phyloP scores from a whole-genome alignment of 2,329 filamentous ascomycete species.

The Fusarium fujikuroi region DNA sequence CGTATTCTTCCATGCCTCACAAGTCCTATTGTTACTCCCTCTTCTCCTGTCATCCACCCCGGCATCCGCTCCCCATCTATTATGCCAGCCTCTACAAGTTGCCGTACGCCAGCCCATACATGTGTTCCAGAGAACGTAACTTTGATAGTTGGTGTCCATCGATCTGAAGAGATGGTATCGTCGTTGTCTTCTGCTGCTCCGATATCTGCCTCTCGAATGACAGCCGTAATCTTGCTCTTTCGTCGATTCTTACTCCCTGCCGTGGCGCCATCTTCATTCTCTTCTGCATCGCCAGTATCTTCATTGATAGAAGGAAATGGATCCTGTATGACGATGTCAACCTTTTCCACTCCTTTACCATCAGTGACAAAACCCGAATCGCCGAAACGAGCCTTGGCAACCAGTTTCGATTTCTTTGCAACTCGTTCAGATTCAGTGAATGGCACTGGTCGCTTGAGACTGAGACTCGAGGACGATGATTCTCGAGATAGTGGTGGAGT shows the following conservation, averaged over 20 bases:
- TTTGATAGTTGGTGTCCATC: slow-evolving; percentile 57
- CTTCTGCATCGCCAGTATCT: slow-evolving; percentile 39
- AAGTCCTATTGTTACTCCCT: slow-evolving; percentile 78
- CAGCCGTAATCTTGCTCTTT: slow-evolving; percentile 52
- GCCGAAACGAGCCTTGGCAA: slow-evolving; percentile 78
- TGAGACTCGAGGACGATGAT: slow-evolving; percentile 44
- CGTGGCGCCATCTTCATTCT: slow-evolving; percentile 22
- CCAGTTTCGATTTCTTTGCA: slow-evolving; percentile 67
- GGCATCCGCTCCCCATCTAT: slow-evolving; percentile 84
- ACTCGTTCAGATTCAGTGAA: slow-evolving; percentile 48
- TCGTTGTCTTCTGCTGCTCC: slow-evolving; percentile 40
- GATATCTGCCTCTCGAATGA: slow-evolving; percentile 46
- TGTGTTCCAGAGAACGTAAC: slow-evolving; percentile 80
- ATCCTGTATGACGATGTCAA: slow-evolving; percentile 70
- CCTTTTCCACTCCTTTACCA: slow-evolving; percentile 68
- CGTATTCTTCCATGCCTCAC: slow-evolving; percentile 74
- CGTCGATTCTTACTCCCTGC: slow-evolving; percentile 28
- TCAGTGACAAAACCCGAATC: slow-evolving; percentile 65
- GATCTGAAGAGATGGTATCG: slow-evolving; percentile 39
- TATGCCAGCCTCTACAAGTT: slow-evolving; percentile 79
- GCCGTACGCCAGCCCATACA: slow-evolving; percentile 82
- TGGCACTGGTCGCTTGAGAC: slow-evolving; percentile 44
- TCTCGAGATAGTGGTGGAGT: slow-evolving; percentile 56
- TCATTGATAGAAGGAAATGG: slow-evolving; percentile 56
- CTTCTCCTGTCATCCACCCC: slow-evolving; percentile 91